A percentile compares a stretch with the other conserved stretches of the same genome.
These are phyloP conservation scores for Peterozyma toletana DNA, from an alignment of 805 yeast genomes.

Conservation along the genomic window DNA sequence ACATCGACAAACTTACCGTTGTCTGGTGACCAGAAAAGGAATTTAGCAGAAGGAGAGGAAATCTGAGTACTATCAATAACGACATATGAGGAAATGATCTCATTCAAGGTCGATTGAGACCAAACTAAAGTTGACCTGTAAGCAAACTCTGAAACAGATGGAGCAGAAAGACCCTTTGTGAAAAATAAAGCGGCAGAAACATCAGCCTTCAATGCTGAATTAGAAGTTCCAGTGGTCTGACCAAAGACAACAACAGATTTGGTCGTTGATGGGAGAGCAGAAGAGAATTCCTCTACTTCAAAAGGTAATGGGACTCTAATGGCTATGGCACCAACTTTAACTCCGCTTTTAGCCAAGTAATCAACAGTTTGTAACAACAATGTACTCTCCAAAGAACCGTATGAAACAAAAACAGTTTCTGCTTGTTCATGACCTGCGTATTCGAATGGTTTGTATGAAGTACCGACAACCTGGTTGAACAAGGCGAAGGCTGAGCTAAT, in stretches of 20 bases:
- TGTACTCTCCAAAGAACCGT: constrained; percentile 64
- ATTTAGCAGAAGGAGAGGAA: constrained; percentile 36
- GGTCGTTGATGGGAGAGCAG: constrained; percentile 49
- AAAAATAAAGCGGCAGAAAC: constrained; percentile 65
- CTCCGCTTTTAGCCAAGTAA: constrained; percentile 22
- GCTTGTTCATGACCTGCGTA: constrained; percentile 60
- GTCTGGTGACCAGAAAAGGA: constrained; percentile 65
- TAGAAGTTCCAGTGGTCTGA: constrained; percentile 31
- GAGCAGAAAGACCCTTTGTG: constrained; percentile 32
- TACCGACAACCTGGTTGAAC: constrained; percentile 48
- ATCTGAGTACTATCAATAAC: constrained; percentile 25
- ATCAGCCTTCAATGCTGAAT: constrained; percentile 57
- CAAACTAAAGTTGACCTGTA: constrained; percentile 46
- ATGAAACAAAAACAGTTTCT: constrained; percentile 71
- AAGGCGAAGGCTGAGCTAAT: constrained; percentile 38
- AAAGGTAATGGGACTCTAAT: constrained; percentile 80
- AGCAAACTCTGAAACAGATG: constrained; percentile 41
- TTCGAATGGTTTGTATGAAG: constrained; percentile 55
- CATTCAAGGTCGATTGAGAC: constrained; percentile 46
- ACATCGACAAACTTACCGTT: constrained; percentile 45
- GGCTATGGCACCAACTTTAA: constrained; percentile 57
- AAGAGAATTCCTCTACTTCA: constrained; percentile 51
- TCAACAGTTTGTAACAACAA: constrained; percentile 39
- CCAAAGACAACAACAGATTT: constrained; percentile 62
- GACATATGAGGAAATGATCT: constrained; percentile 37